A percentile compares a stretch with the other conserved stretches of the same genome.
phyloP scores from a whole-genome alignment of 2,329 filamentous ascomycete genomes.

The Trichoderma atroviride region DNA sequence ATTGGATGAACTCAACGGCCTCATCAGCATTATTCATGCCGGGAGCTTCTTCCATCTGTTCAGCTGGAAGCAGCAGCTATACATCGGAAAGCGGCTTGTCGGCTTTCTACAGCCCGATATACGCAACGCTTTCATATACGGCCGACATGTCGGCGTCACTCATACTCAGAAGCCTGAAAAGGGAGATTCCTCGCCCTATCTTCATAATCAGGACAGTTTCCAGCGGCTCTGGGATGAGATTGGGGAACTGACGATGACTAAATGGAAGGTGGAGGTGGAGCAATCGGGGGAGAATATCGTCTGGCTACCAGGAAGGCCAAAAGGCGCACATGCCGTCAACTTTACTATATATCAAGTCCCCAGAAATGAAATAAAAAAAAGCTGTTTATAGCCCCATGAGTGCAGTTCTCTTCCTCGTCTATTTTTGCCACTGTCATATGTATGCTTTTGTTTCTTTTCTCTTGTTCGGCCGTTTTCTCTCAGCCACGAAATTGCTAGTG shows the following conservation, averaged over 20 bases:
- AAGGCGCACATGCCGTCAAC: conserved; percentile 37
- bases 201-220: conserved; percentile 55
- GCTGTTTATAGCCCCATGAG: not conserved
- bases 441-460: not conserved
- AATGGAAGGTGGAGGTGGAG: conserved; percentile 52
- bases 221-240: conserved; percentile 58
- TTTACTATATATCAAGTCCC: conserved; percentile 43
- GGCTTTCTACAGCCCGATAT: conserved; percentile 50
- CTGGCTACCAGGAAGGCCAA: conserved; percentile 35
- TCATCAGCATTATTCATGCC: conserved; percentile 52
- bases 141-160: conserved; percentile 52
- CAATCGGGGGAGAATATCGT: conserved; percentile 32
- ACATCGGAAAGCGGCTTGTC: conserved; percentile 49
- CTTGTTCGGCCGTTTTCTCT: not conserved
- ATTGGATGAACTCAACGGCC: conserved; percentile 42
- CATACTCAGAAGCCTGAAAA: conserved; percentile 32
- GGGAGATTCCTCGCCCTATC: conserved; percentile 41
- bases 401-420: not conserved
- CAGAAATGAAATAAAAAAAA: conserved; percentile 29
- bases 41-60: conserved; percentile 56
- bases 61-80: conserved; percentile 50
- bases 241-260: conserved; percentile 50
- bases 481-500: not conserved
- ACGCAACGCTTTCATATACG: conserved; percentile 52
- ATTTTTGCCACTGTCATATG: not conserved